These are phyloP conservation scores for Melaleuca quinquenervia DNA, from an alignment of 345 rosid species.

Conservation along the genomic window DNA sequence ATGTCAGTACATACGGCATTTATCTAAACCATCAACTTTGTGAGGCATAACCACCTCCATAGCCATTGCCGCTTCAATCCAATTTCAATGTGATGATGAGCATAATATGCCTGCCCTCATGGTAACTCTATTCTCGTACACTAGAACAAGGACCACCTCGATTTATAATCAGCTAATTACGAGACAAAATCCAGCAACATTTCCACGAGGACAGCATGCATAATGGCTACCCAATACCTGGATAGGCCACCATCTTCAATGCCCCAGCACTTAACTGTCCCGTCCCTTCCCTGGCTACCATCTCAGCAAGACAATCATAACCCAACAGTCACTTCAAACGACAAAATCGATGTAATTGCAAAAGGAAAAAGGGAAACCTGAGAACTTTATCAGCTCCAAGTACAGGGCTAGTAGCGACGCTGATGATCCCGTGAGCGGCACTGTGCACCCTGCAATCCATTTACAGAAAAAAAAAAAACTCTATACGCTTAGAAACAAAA, in stretches of 20 bases:
- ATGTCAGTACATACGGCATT: not conserved
- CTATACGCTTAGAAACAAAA: not conserved
- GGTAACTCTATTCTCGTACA: not conserved
- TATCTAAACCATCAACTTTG: not conserved
- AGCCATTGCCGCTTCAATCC: not conserved
- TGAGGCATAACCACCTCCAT: not conserved
- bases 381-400: conserved; percentile 59
- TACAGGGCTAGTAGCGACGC: conserved; percentile 49
- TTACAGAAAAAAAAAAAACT: not conserved
- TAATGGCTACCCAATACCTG: conserved; percentile 24
- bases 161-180: not conserved
- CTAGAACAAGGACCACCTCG: not conserved
- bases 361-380: conserved; percentile 29
- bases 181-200: not conserved
- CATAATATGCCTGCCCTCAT: not conserved
- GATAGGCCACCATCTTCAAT: conserved; percentile 72
- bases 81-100: not conserved
- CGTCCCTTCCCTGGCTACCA: conserved; percentile 93
- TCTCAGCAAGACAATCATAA: not conserved
- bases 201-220: not conserved
- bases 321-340: not conserved
- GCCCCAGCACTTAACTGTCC: conserved; percentile 91
- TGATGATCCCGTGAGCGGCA: conserved; percentile 76
- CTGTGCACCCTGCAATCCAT: conserved; percentile 55
- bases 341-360: not conserved